Base-by-base conservation (phyloP, 257 asterid genomes). In the Petunia secreta region DNA sequence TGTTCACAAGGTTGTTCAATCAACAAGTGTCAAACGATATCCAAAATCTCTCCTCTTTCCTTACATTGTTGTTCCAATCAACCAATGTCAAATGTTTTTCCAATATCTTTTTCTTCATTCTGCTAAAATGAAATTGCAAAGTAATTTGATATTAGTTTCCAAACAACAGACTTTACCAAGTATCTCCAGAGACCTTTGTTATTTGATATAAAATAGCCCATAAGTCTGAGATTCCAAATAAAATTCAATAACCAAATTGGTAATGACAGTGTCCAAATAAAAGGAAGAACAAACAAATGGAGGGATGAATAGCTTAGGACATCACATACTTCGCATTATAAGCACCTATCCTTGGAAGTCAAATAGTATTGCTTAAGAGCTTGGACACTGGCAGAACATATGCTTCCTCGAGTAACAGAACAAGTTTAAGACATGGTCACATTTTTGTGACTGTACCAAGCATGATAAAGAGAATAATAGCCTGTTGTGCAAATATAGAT, bases 131-230 rank as follows among this genome's bases (percentile, higher is more conserved):
- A 25, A 25, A 25, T 13, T 64, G 10, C 46, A 63, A 63, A 37
- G 48, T 63, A 38, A 64, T 64, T 39, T 64, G 60, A 25, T 48
- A 38, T 64, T 64, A 64, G 34, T 64, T 64, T 64, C 50, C 71
- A 64, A 64, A 64, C 50, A 39, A 13, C 34, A 64, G 50, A 64
- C 11, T 62, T 62, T 25, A 25, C 66, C 41, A 62, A 62, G 25
- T 8, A n/a, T 25, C 25, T 34, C 6, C n/a, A 3, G 11, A 48
- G 44, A 34, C 44, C 77, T 6, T 71, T 48, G 34, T 25, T 48
- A 48, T 48, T 48, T 71, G 50, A 71, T 71, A 71, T 34, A 50
- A 59, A 71, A n/a, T 48, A 71, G 77, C 16, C 60, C 44, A 48
- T 25, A 53, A 71, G 44, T 71, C 41, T 71, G 58, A 71, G 44